Evolutionary conservation across 371 early-diverging fungal genomes (phyloP).

Genomic region (Mucor lusitanicus): DNA sequence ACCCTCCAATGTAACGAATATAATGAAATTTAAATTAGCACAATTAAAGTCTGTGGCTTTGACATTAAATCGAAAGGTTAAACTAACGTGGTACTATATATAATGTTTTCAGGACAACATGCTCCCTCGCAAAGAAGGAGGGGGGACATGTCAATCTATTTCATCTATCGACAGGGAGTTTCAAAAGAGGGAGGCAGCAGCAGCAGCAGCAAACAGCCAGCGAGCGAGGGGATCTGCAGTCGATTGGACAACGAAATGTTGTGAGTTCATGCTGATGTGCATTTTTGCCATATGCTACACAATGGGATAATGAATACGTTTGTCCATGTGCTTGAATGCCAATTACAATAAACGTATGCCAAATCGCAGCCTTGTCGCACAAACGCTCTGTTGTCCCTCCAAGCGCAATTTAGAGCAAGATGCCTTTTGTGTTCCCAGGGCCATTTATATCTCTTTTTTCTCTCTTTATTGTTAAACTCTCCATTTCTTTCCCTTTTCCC

Average conservation of each 20-base stretch:
- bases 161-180: not conserved
- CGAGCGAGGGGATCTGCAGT: not conserved
- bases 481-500: slow-evolving; percentile 2
- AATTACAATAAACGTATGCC: not conserved
- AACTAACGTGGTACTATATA: too few species aligned
- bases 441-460: not conserved
- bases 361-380: not conserved
- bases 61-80: not conserved
- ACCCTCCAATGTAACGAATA: too few species aligned
- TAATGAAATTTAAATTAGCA: not conserved
- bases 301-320: not conserved
- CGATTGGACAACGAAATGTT: not conserved
- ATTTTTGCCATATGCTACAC: not conserved
- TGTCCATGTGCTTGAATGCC: not conserved
- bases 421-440: slow-evolving; percentile 3
- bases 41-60: not conserved
- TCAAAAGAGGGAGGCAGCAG: too few species aligned
- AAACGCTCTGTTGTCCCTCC: not conserved
- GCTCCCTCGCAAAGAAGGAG: not conserved
- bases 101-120: not conserved
- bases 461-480: not conserved
- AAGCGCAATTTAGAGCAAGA: not conserved
- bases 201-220: too few species aligned
- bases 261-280: not conserved
- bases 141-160: not conserved